Base-by-base conservation (phyloP, 2,329 filamentous ascomycete species). In the Tolypocladium amazonense region DNA sequence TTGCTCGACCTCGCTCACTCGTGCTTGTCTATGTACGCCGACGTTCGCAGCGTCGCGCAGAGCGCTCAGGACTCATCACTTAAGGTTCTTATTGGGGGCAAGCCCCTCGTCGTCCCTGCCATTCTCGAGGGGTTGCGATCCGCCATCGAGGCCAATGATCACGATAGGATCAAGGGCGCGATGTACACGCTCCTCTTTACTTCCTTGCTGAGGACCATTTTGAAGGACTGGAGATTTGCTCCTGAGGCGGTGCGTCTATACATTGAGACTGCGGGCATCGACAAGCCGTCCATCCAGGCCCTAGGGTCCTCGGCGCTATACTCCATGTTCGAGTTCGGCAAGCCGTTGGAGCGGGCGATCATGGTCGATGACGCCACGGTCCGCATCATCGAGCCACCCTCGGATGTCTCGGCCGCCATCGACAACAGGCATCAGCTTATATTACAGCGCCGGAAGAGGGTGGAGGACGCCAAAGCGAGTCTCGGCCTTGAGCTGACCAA, bases 21-120 rank as follows among this genome's bases (percentile, higher is more conserved):
- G 0, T 92, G 89, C 63, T 87, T 96, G 3, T 97, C 93, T 0
- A 78, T 90, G 5, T 99, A 99, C 71, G 94, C 94, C 0, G 94
- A 99, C 70, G 94, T 97, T 57, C 88, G 95, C n/a, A 84, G 92
- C 38, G 92, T 92, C 58, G 94, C 94, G 3, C 94, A 99, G 72
- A 88, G 87, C 62, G 91, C 94, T 0, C 89, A 91, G 60, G 95
- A 99, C 72, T 95, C 94, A 0, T 94, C 94, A 0, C 82, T 97
- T 38, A 97, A 96, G 76, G 89, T 89, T 35, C 82, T 99, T 15
- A 88, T 96, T 65, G 94, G 92, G 1, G 90, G 92, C 27, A 87
- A 92, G 59, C 88, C 92, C 1, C 79, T 97, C 6, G 89, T 99
- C 50, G 95, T 99, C 20, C 92, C 93, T 0, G 86, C 88, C n/a